Base-by-base conservation (phyloP, 169 alveolate species). In the Eimeria sp. region DNA sequence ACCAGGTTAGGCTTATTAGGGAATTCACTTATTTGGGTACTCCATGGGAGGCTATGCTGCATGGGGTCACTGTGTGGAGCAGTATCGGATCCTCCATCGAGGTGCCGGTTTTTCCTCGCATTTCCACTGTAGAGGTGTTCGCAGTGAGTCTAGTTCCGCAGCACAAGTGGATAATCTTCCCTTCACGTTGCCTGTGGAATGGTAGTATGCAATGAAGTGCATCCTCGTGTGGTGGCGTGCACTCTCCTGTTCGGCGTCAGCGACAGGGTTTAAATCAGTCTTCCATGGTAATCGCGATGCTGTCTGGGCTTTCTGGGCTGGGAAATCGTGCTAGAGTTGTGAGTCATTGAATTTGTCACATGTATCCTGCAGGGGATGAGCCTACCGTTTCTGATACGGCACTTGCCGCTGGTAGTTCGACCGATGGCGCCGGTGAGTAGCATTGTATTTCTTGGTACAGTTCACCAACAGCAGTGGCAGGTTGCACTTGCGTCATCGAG, bases 1-100 rank as follows among this genome's bases (percentile, higher is more conserved):
- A 18, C 60, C 93, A 60, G 93, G 93, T 87, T 14, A 87, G 80
- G 49, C 77, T 33, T 10, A 6, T 33, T 16, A 27, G 49, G 13
- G 16, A 16, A 74, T 74, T 37, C 83, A 37, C 9, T 37, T 6
- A 2, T 16, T 74, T 40, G 54, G 33, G 56, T 54, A 9, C 23
- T 74, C 54, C 14, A 40, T 33, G 54, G 56, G 58, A 6, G 83
- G 14, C 30, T 18, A 56, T 40, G n/a, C 14, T 74, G 27, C 58
- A 0, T 37, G 58, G 8, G 33, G 83, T 40, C 56, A 40, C 80
- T 71, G 83, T 74, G 83, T 23, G 56, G 56, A 37, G 83, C 33
- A 37, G 83, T 20, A 40, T 14, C 2, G 33, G n/a, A 13, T 40
- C 4, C 54, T 40, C 18, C 33, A 6, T 43, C 83, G 8, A n/a